Evolutionary conservation across 2,329 filamentous ascomycete species (phyloP), one percentile per base, ranked within the genome.

Genomic region (Xylaria digitata): DNA sequence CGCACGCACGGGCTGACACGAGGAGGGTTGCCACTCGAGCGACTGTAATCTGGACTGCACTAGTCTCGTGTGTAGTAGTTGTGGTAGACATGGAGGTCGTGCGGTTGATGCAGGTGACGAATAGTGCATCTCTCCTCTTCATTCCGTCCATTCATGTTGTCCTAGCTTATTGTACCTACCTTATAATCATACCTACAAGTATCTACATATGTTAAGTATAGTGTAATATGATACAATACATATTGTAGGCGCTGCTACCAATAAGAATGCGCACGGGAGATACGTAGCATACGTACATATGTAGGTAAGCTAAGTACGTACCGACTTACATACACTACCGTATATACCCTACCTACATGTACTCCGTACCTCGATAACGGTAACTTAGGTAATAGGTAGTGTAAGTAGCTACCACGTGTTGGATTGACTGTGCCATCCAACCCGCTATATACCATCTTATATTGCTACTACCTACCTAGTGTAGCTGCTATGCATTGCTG

Each of bases 1-100:
- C 55, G 59, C 62, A 70, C 55, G 59, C 62, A 68, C 65, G 52
- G 57, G 65, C 68, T 68, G 62, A 62, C 68, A 70, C 62, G 68
- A 70, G 65, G 61, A 64, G 46, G 42, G 59, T 63, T 59, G 58
- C 54, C 55, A 65, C 52, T 65, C 23, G 40, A 62, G 49, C 60
- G 30, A 61, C 55, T 56, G 53, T 37, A 57, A 11, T 43, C 53
- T 40, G 37, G 42, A 43, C 53, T 30, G 37, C 21, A 13, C 42
- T 55, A 45, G 37, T 40, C 37, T 15, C 11, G 13, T 43, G 30
- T 48, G 23, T 58, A 63, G 32, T 26, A 58, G 15, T 37, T 37
- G 32, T 49, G 8, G 11, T 40, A 40, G 37, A 15, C 13, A 40
- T 40, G 30, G 50, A 49, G 15, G 30, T 37, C 43, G 48, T 40